A percentile compares a stretch with the other conserved stretches of the same genome.
These are phyloP conservation scores for Trifolium subterraneum DNA, from an alignment of 306 rosid species.

Conservation along the genomic window DNA sequence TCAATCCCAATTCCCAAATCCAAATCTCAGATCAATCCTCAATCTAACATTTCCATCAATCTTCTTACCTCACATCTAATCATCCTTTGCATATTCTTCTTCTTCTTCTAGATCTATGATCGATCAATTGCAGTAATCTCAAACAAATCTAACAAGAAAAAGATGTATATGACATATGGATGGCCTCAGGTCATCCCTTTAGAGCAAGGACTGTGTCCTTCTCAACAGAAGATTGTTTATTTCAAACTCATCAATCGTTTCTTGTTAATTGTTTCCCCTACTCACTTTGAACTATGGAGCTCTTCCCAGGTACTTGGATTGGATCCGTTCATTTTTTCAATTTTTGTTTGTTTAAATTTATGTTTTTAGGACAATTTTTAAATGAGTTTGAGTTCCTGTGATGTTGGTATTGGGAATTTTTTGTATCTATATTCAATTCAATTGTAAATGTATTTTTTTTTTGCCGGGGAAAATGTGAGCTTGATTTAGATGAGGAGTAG, in stretches of 20 bases:
- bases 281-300: conserved; percentile 93
- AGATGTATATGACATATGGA: conserved; percentile 95
- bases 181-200: conserved; percentile 99
- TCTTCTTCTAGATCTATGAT: conserved; percentile 53
- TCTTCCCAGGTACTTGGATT: conserved; percentile 72
- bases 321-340: background rate
- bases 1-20: conserved; percentile 41
- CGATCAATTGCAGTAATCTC: conserved; percentile 22
- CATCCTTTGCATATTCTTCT: conserved; percentile 36
- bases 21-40: conserved; percentile 48
- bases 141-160: conserved; percentile 43
- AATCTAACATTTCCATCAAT: conserved; percentile 29
- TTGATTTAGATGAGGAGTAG: conserved; percentile 22
- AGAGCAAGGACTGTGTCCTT: conserved; percentile 67
- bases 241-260: conserved; percentile 77
- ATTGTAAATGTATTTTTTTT: background rate
- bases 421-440: conserved; percentile 12
- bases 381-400: conserved; percentile 31
- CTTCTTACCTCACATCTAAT: background rate
- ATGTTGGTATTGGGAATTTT: conserved; percentile 3
- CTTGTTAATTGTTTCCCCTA: conserved; percentile 76
- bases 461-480: background rate
- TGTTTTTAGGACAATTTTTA: conserved; percentile 1
- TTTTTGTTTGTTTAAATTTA: background rate
- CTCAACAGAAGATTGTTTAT: conserved; percentile 73